Base-by-base conservation (phyloP, 176 grass and related monocot genomes). In the Raddia guianensis region DNA sequence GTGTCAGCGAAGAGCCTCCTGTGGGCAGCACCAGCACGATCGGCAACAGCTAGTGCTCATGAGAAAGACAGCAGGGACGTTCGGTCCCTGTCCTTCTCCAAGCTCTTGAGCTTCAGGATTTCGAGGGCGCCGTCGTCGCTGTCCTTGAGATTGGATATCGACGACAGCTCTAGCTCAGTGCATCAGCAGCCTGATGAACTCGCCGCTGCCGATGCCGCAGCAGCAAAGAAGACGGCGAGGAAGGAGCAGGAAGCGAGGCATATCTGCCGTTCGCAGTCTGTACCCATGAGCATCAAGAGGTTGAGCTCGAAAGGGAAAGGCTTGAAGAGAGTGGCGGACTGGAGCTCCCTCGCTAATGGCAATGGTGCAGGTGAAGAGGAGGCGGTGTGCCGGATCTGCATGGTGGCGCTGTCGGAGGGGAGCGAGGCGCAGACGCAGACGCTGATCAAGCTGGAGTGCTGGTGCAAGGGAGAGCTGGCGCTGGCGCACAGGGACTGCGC, bases 361-460 rank as follows among this genome's bases (percentile, higher is more conserved):
- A 27, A 27, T 27, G 27, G 27, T 27, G 27, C 27, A 27, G 27
- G 27, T 27, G 27, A 83, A 15, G 87, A 92, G 48, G 93, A 96
- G 68, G 87, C 90, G 7, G 85, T 96, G 13, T 96, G 93, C 80
- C 80, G 90, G 35, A 96, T 96, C 34, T 96, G 93, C 76, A 68
- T 92, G 63, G 79, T 81, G 56, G 79, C 83, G 21, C 84, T 96
- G 64, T 63, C 53, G 64, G 87, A 86, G 72, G 87, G 80, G 5
- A 49, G 66, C 3, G 66, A 60, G 8, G 74, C 72, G 27, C 27
- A 27, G 8, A 80, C 72, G 27, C 27, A 27, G 27, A 27, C 27
- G 62, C 82, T 96, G 16, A n/a, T n/a, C n/a, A 96, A 88, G 71
- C 84, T 96, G 67, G 87, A 96, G 77, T 92, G 93, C 79, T 59